Evolutionary conservation across 345 rosid genomes (phyloP).

Genomic region (Excoecaria cochinchinensis): DNA sequence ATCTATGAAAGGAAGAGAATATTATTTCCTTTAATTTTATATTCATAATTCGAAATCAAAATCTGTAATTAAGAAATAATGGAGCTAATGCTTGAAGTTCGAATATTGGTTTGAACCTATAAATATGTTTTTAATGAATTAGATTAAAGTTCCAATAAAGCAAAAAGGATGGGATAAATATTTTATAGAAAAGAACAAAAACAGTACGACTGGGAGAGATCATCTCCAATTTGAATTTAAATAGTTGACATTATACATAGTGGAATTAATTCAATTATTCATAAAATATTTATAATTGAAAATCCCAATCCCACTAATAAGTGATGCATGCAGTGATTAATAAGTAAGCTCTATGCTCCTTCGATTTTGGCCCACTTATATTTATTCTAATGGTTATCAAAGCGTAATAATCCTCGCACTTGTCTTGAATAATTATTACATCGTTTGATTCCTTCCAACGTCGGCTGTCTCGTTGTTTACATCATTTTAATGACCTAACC

Average conservation of each 20-base stretch:
- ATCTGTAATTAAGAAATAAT: too few species aligned
- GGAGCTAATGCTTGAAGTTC: too few species aligned
- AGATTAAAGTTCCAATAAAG: too few species aligned
- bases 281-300: background rate
- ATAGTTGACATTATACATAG: background rate
- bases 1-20: too few species aligned
- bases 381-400: background rate
- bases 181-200: background rate
- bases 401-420: background rate
- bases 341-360: background rate
- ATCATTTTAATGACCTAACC: slow-evolving; percentile 2
- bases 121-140: too few species aligned
- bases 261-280: background rate
- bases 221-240: background rate
- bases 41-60: too few species aligned
- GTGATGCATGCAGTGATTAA: background rate
- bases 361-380: background rate
- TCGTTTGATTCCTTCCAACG: background rate
- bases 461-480: background rate
- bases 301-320: background rate
- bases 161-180: too few species aligned
- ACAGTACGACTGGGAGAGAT: background rate
- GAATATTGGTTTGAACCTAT: too few species aligned
- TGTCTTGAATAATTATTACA: background rate
- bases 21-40: too few species aligned